These are phyloP conservation scores for Aleurites moluccanus DNA, from an alignment of 441 rosid species.

Conservation along the genomic window DNA sequence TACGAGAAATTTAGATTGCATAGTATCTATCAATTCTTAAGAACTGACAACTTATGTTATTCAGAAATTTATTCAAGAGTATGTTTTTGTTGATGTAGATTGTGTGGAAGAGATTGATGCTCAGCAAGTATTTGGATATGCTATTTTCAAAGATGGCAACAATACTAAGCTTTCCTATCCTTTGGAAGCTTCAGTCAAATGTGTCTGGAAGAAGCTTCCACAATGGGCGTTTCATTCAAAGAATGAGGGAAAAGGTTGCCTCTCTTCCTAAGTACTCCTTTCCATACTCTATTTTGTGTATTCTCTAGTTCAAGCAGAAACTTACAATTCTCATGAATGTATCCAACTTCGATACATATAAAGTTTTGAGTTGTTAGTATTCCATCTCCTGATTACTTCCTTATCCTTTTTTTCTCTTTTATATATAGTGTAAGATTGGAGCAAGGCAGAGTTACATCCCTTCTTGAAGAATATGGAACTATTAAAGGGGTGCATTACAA, in stretches of 20 bases:
- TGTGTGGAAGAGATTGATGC: slow-evolving; percentile 53
- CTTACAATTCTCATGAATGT: too few species aligned
- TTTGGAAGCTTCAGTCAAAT: slow-evolving; percentile 66
- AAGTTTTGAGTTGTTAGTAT: too few species aligned
- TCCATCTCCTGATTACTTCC: too few species aligned
- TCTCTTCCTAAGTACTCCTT: slow-evolving; percentile 59
- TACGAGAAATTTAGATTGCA: too few species aligned
- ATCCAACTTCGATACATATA: too few species aligned
- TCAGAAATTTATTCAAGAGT: too few species aligned
- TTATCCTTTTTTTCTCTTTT: too few species aligned
- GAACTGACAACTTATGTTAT: too few species aligned
- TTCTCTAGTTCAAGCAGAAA: too few species aligned
- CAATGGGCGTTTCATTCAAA: slow-evolving; percentile 83
- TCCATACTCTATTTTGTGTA: not conserved
- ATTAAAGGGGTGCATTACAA: slow-evolving; percentile 74
- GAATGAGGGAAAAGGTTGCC: slow-evolving; percentile 78
- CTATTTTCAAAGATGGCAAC: slow-evolving; percentile 73
- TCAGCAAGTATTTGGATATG: slow-evolving; percentile 28
- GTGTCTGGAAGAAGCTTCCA: slow-evolving; percentile 88
- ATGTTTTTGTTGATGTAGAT: slow-evolving; percentile 41
- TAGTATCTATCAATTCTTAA: too few species aligned
- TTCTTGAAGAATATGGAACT: slow-evolving; percentile 65
- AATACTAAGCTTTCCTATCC: slow-evolving; percentile 62
- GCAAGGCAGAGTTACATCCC: slow-evolving; percentile 84
- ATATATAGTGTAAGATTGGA: slow-evolving; percentile 57